Evolutionary conservation across 116 monocot genomes (phyloP).

Genomic region (Dioscorea cayenensis): DNA sequence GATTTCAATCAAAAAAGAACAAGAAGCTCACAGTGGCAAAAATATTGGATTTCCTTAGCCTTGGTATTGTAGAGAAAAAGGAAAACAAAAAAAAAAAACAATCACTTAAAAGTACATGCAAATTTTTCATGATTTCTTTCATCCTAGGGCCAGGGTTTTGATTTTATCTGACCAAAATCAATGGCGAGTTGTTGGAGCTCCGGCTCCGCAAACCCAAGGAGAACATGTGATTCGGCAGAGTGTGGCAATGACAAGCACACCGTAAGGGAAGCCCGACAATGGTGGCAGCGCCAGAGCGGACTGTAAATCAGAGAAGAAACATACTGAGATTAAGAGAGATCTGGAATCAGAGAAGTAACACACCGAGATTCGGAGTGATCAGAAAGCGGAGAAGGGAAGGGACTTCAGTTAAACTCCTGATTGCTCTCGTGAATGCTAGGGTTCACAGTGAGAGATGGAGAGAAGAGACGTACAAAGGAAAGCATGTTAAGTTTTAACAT

Average conservation of each 20-base stretch:
- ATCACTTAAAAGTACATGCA: not conserved
- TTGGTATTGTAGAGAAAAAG: slow-evolving; percentile 68
- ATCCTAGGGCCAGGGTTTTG: not conserved
- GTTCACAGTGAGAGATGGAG: too few species aligned
- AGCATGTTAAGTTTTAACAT: too few species aligned
- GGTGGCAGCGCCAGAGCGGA: slow-evolving; percentile 32
- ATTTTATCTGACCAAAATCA: slow-evolving; percentile 60
- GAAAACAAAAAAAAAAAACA: not conserved
- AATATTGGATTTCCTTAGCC: slow-evolving; percentile 71
- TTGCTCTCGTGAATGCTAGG: too few species aligned
- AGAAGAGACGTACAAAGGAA: too few species aligned
- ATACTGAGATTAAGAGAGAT: too few species aligned
- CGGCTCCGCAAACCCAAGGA: slow-evolving; percentile 76
- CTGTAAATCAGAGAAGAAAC: too few species aligned
- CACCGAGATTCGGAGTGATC: too few species aligned
- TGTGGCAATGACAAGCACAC: not conserved
- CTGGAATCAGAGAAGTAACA: too few species aligned
- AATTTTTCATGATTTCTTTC: not conserved
- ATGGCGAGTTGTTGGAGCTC: slow-evolving; percentile 82
- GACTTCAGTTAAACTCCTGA: too few species aligned
- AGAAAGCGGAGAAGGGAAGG: too few species aligned
- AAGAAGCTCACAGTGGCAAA: slow-evolving; percentile 48
- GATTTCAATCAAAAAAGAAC: not conserved
- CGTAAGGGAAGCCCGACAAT: slow-evolving; percentile 16
- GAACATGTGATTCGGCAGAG: slow-evolving; percentile 34